These are phyloP conservation scores for Fusarium sp. DNA, from an alignment of 2,329 filamentous ascomycete genomes.

Conservation along the genomic window DNA sequence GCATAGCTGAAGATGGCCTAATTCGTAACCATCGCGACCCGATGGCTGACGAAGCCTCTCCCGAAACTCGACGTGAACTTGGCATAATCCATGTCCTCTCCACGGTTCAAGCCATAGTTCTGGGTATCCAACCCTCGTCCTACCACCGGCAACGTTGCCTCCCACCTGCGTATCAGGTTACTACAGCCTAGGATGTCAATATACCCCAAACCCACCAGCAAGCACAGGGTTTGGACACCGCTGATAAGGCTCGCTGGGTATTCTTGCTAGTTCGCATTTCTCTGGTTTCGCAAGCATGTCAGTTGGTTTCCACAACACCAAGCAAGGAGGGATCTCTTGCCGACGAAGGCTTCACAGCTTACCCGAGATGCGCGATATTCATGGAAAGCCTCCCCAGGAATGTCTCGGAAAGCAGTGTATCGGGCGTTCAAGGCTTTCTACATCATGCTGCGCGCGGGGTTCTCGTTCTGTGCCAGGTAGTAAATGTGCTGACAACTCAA, in stretches of 20 bases:
- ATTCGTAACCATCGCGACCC: not conserved
- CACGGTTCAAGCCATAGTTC: not conserved
- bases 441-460: conserved; percentile 7
- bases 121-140: not conserved
- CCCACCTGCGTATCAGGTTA: not conserved
- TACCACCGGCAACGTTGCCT: conserved; percentile 7
- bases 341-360: conserved; percentile 20
- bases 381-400: not conserved
- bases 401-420: conserved; percentile 22
- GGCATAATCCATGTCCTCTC: not conserved
- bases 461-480: not conserved
- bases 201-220: not conserved
- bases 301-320: conserved; percentile 13
- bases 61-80: not conserved
- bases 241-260: not conserved
- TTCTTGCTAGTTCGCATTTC: not conserved
- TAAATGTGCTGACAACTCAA: not conserved
- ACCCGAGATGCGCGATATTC: conserved; percentile 18
- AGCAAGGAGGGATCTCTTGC: not conserved
- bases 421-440: conserved; percentile 15
- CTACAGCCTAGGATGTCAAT: not conserved
- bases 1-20: not conserved
- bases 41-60: not conserved
- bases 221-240: not conserved
- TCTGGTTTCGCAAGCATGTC: not conserved